These are phyloP conservation scores for Talaromyces trachyspermus DNA, from an alignment of 495 filamentous ascomycete genomes.

Conservation along the genomic window DNA sequence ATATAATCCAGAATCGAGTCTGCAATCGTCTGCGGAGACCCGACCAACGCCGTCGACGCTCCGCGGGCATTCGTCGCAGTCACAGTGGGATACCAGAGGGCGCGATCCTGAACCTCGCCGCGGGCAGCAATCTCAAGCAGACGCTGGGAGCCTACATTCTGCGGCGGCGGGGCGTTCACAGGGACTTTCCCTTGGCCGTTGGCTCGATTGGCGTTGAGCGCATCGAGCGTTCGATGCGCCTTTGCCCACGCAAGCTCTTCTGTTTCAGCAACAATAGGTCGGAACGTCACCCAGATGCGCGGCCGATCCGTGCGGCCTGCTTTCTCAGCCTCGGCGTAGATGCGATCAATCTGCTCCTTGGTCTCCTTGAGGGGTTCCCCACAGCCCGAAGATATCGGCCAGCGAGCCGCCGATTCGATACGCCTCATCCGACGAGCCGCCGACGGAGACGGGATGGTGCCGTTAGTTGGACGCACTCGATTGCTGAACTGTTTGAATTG, in stretches of 20 bases:
- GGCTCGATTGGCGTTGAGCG: constrained; percentile 24
- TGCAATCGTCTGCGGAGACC: constrained; percentile 37
- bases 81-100: constrained; percentile 49
- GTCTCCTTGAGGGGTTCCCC: constrained; percentile 52
- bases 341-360: constrained; percentile 46
- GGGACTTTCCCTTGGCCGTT: constrained; percentile 23
- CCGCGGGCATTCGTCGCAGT: constrained; percentile 47
- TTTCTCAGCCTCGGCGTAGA: constrained; percentile 40
- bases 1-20: constrained; percentile 48
- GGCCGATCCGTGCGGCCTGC: constrained; percentile 39
- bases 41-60: constrained; percentile 48
- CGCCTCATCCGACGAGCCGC: constrained; percentile 44
- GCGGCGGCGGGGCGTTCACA: constrained; percentile 28
- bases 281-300: constrained; percentile 50
- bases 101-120: constrained; percentile 49
- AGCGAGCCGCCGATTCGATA: constrained; percentile 45
- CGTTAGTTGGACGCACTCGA: constrained; percentile 38
- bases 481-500: constrained; percentile 46
- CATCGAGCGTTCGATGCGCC: constrained; percentile 40
- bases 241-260: constrained; percentile 49
- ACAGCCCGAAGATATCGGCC: constrained; percentile 49
- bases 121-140: constrained; percentile 43
- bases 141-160: constrained; percentile 48
- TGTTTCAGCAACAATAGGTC: constrained; percentile 46
- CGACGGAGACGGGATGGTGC: constrained; percentile 45